A percentile compares a stretch with the other conserved stretches of the same genome.
These are phyloP conservation scores for Beauveria pseudobassiana DNA, from an alignment of 2,329 filamentous ascomycete genomes.

Conservation along the genomic window DNA sequence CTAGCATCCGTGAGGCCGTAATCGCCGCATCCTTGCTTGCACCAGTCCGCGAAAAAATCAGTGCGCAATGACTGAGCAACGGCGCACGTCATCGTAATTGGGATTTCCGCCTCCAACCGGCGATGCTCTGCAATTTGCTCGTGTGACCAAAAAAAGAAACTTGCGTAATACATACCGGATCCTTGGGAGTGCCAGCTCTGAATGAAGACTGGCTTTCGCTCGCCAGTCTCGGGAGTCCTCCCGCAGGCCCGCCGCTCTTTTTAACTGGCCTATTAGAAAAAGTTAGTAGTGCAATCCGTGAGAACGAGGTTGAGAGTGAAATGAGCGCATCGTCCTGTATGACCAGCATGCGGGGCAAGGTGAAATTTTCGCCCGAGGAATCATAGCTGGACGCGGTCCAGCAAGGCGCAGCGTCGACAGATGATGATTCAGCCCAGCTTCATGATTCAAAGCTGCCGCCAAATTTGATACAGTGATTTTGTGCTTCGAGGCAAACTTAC, in stretches of 20 bases:
- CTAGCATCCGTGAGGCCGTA: not conserved
- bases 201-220: constrained; percentile 57
- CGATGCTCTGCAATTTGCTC: not conserved
- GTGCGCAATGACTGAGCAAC: not conserved
- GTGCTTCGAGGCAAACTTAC: constrained; percentile 39
- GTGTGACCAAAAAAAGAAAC: not conserved
- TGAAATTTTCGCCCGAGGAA: constrained; percentile 3
- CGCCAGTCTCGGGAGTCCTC: constrained; percentile 58
- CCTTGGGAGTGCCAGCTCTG: constrained; percentile 45
- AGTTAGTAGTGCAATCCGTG: not conserved
- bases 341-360: constrained; percentile 1
- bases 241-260: constrained; percentile 62
- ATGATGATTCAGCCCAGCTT: not conserved
- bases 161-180: constrained; percentile 41
- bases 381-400: not conserved
- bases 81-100: not conserved
- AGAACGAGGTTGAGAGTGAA: not conserved
- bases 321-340: not conserved
- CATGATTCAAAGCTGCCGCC: not conserved
- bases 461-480: too few species aligned
- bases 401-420: not conserved
- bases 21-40: not conserved
- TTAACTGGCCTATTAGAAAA: constrained; percentile 53
- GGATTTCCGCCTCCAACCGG: not conserved
- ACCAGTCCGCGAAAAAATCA: not conserved